Evolutionary conservation across 352 stramenopile species (phyloP).

Genomic region (Pythium apleroticum): DNA sequence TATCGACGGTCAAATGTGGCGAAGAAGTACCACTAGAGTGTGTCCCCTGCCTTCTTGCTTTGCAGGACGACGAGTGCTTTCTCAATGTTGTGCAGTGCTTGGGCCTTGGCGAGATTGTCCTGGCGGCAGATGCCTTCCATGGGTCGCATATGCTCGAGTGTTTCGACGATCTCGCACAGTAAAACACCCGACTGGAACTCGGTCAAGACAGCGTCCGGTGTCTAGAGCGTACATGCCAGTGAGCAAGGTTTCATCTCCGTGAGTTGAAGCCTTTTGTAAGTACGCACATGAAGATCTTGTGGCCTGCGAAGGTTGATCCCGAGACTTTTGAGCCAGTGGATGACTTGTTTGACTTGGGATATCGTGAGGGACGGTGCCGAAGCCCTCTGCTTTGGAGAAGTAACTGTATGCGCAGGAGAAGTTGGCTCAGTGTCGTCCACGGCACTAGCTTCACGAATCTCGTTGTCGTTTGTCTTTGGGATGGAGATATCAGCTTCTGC

Average conservation of each 20-base stretch:
- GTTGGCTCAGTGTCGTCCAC: neutral
- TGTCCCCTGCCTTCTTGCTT: slow-evolving; percentile 71
- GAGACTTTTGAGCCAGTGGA: neutral
- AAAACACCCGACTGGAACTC: slow-evolving; percentile 67
- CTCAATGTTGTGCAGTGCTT: slow-evolving; percentile 70
- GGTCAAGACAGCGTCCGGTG: slow-evolving; percentile 24
- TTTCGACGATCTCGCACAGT: slow-evolving; percentile 66
- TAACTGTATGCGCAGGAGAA: neutral
- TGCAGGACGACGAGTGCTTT: slow-evolving; percentile 64
- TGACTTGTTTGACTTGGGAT: neutral
- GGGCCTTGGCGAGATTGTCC: slow-evolving; percentile 42
- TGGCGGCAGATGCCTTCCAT: slow-evolving; percentile 49
- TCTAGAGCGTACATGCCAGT: slow-evolving; percentile 22
- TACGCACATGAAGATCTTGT: neutral
- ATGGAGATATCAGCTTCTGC: neutral
- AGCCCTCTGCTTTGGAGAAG: neutral
- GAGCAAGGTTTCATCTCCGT: neutral
- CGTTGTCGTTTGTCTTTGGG: neutral
- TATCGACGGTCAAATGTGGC: too few species aligned
- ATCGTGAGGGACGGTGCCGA: neutral
- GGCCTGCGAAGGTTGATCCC: neutral
- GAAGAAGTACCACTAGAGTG: too few species aligned
- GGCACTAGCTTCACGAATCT: neutral
- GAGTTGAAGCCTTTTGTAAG: too few species aligned
- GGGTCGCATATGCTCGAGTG: slow-evolving; percentile 62